Conservation (phyloP, 306 rosid species). For the Prunus dulcis region DNA sequence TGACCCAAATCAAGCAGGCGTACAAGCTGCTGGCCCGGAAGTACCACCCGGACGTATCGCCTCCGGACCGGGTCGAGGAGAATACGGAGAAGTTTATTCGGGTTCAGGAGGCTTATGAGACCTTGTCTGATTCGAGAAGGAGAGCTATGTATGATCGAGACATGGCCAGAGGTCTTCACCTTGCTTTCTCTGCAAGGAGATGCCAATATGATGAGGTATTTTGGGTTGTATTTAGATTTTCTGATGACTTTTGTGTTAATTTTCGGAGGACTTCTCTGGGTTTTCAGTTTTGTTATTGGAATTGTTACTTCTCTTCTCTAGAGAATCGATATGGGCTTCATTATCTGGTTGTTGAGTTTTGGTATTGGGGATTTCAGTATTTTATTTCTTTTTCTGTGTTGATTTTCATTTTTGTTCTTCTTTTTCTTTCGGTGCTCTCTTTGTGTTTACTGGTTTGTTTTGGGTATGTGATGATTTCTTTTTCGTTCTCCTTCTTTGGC, state of each 20-base stretch:
- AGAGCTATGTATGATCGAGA: conserved; percentile 69
- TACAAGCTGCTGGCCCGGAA: conserved; percentile 81
- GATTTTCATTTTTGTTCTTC: neutral
- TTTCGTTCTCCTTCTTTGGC: too few relatives aligned
- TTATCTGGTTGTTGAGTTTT: too few relatives aligned
- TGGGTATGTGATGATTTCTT: too few relatives aligned
- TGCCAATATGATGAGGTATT: conserved; percentile 43
- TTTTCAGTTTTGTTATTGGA: neutral
- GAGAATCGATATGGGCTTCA: neutral
- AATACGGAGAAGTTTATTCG: conserved; percentile 68
- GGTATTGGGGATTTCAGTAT: neutral
- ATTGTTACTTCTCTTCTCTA: neutral
- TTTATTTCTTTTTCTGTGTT: neutral
- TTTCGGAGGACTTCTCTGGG: neutral
- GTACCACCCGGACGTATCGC: conserved; percentile 94
- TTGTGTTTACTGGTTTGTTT: neutral
- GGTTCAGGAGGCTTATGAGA: conserved; percentile 91
- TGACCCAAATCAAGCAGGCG: conserved; percentile 70
- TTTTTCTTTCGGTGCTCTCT: neutral
- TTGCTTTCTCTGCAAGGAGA: conserved; percentile 68
- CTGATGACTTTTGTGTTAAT: neutral
- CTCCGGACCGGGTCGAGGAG: conserved; percentile 79
- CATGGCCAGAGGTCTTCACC: conserved; percentile 64
- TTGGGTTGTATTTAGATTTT: neutral
- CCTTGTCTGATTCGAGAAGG: conserved; percentile 64